Evolutionary conservation across 495 filamentous ascomycete genomes (phyloP).

Genomic region (Chaetomium tenue): DNA sequence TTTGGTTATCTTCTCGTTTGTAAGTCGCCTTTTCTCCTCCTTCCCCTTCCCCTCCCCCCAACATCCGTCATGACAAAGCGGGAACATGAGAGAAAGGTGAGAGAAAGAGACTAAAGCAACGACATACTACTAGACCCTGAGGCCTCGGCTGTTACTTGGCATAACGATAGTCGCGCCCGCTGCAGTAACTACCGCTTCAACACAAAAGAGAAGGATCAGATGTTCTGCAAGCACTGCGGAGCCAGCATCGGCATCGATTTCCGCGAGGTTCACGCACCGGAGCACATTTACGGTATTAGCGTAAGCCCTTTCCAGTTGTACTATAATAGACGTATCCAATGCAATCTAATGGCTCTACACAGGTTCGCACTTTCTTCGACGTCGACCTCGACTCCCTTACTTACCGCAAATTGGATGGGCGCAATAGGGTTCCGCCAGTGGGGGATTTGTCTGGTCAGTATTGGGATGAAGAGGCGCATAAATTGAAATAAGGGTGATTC

Average conservation of each 20-base stretch:
- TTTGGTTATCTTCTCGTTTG: conserved; percentile 37
- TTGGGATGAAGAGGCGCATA: conserved; percentile 31
- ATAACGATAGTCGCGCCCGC: conserved; percentile 29
- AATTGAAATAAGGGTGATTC: not conserved
- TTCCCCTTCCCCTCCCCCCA: not conserved
- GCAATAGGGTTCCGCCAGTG: conserved; percentile 23
- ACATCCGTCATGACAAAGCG: not conserved
- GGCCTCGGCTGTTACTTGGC: conserved; percentile 28
- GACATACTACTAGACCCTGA: conserved; percentile 27
- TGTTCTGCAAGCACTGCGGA: conserved; percentile 39
- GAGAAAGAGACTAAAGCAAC: conserved; percentile 5
- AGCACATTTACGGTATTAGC: conserved; percentile 33
- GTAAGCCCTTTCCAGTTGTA: conserved; percentile 22
- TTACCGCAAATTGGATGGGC: conserved; percentile 30
- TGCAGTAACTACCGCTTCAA: conserved; percentile 37
- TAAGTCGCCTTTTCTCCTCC: conserved; percentile 20
- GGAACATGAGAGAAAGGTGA: not conserved
- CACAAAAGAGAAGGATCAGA: conserved; percentile 35
- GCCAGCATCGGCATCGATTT: conserved; percentile 39
- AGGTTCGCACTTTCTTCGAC: conserved; percentile 34
- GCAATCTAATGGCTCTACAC: not conserved
- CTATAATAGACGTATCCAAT: not conserved
- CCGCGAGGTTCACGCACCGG: conserved; percentile 13
- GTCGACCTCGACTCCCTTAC: conserved; percentile 29
- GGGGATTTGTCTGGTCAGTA: conserved; percentile 31